Evolutionary conservation across 495 filamentous ascomycete genomes (phyloP), one percentile per base, ranked within the genome.

Genomic region (Penicillium samsonianum): DNA sequence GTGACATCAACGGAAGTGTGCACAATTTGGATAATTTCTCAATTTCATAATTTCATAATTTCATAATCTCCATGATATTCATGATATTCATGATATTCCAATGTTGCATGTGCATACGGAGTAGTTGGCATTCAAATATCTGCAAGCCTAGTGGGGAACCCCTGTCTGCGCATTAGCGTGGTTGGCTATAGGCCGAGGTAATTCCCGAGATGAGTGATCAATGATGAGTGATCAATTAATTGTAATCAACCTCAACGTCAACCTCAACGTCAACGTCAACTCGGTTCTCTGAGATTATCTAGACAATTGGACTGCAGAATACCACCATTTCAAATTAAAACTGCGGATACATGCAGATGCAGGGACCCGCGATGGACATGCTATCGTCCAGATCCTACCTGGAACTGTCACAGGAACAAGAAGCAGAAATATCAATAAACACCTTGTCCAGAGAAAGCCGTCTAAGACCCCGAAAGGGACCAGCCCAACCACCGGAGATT

Each of bases 341-440:
- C 7, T 48, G 2, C 43, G 31, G 26, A 58, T 52, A 45, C 31
- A 30, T n/a, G n/a, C n/a, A n/a, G n/a, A n/a, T n/a, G n/a, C 4
- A 44, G 35, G 42, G 10, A 38, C 10, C 20, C 10, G 31, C 37
- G 5, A 40, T 58, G 17, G 53, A 60, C 35, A 57, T 42, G 28
- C 33, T 64, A 28, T 64, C 61, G 0, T 42, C 61, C 19, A 45
- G 65, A 38, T 67, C 65, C 23, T 67, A 65, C 20, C 56, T 67
- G 11, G 64, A 67, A 12, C 42, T 57, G 33, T 31, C 45, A 37
- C 28, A 12, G 8, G 42, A 23, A 25, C 23, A 25, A 23, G 31
- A 31, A 20, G 14, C 47, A 35, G 31, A 35, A 10, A 37, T 8
- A 23, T n/a, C 17, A 14, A 37, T 16, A 25, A 8, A 50, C 26